These are phyloP conservation scores for Selenicereus undatus DNA, from an alignment of 148 eudicot species.

Conservation along the genomic window DNA sequence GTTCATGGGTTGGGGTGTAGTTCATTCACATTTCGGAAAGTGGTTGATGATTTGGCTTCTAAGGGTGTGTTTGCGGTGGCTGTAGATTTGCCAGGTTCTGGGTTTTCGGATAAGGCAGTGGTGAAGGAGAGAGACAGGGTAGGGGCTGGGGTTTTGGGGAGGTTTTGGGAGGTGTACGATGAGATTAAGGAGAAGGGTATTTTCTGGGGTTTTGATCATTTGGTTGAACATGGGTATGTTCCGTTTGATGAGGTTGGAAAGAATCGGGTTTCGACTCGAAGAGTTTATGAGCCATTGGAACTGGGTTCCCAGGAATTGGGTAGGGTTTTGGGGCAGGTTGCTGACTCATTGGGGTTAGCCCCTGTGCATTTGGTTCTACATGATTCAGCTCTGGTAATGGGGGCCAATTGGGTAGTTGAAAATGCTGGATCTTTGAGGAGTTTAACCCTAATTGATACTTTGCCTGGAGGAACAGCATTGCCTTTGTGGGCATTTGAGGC, in stretches of 20 bases:
- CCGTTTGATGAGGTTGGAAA: conserved; percentile 41
- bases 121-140: conserved; percentile 42
- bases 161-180: conserved; percentile 51
- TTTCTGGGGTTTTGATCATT: conserved; percentile 91
- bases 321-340: conserved; percentile 70
- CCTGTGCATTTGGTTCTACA: conserved; percentile 84
- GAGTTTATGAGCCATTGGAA: conserved; percentile 44
- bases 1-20: conserved; percentile 85
- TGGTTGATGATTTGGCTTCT: conserved; percentile 48
- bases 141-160: conserved; percentile 41
- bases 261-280: conserved; percentile 35
- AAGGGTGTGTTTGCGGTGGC: conserved; percentile 56
- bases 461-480: conserved; percentile 46
- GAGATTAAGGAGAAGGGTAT: conserved; percentile 85
- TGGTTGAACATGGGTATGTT: conserved; percentile 74
- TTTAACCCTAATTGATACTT: conserved; percentile 56
- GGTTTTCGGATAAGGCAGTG: conserved; percentile 75
- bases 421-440: conserved; percentile 59
- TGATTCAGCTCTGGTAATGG: conserved; percentile 73
- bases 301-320: conserved; percentile 66
- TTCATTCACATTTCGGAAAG: conserved; percentile 50
- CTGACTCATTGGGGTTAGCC: conserved; percentile 62
- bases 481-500: conserved; percentile 62
- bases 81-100: conserved; percentile 85
- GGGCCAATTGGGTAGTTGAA: conserved; percentile 74